Base-by-base conservation (phyloP, 2,329 filamentous ascomycete genomes). In the Penicillium italicum region DNA sequence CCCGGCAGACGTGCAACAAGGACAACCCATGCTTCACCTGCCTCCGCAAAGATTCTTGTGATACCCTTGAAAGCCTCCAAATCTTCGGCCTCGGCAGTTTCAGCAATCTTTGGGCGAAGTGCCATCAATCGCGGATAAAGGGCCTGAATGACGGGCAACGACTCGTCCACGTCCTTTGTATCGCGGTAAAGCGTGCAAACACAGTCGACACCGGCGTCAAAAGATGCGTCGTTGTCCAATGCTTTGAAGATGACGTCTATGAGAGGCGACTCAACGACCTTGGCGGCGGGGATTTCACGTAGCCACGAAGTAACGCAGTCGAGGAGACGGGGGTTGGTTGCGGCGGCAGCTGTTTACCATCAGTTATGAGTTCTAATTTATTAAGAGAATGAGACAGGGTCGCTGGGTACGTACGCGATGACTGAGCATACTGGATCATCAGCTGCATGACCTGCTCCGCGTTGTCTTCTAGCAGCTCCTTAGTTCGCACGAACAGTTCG, bases 271-370 rank as follows among this genome's bases (percentile, higher is more conserved):
- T 87, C 88, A 63, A 96, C 88, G 61, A 99, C 85, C 59, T 89
- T 87, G 61, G 82, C 82, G 45, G 96, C 84, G 0, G 93, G 90
- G 7, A 99, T 90, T 76, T 99, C 94, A 65, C 91, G 85, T 63
- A 97, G 83, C 94, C 94, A 99, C 3, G 94, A 97, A 31, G 91
- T 95, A 65, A 97, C 91, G 72, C 94, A 97, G 67, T 97, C 91
- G 72, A 97, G 86, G 45, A 99, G 82, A 68, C 92, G 89, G 2
- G 93, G 92, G 69, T 97, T 96, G 60, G 87, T 88, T 9, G 91
- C 84, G 24, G 93, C 91, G 45, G 85, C 79, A 48, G 82, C 91
- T 91, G 67, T 62, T 57, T 22, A 67, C 57, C 6, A 66, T 71
- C 51, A 66, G 53, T 56, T 57, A 53, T 31, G 36, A 50, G 68